phyloP scores from a whole-genome alignment of 2,329 filamentous ascomycete species.

The Mycocentrospora acerina region DNA sequence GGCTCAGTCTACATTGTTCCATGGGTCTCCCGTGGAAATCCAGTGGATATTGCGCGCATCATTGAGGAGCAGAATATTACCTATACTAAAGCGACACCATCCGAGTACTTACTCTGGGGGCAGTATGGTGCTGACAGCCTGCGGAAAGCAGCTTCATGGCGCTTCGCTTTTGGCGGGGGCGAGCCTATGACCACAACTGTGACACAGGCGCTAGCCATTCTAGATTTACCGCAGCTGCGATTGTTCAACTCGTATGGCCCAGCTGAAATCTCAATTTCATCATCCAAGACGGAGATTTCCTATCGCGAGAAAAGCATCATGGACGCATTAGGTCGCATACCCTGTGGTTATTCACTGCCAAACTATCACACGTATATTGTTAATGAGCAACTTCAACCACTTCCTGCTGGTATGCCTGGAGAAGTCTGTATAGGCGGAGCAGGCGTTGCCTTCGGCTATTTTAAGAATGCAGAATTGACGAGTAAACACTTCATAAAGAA shows the following conservation, averaged over 20 bases:
- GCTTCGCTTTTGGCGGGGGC: constrained; percentile 30
- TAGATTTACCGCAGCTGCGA: not conserved
- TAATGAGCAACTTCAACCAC: constrained; percentile 37
- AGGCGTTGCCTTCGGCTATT: constrained; percentile 35
- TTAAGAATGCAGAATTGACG: constrained; percentile 19
- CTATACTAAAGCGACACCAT: constrained; percentile 44
- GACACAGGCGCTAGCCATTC: not conserved
- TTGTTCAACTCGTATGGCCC: constrained; percentile 22
- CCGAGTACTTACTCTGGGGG: constrained; percentile 43
- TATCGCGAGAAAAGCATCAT: not conserved
- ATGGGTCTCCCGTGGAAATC: constrained; percentile 32
- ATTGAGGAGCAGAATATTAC: constrained; percentile 42
- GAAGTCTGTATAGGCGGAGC: constrained; percentile 45
- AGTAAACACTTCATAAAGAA: constrained; percentile 8
- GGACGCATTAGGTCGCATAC: not conserved
- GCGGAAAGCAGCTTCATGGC: constrained; percentile 22
- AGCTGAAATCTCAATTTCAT: constrained; percentile 8
- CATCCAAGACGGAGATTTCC: not conserved
- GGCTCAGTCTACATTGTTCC: constrained; percentile 42
- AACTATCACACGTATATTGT: constrained; percentile 40
- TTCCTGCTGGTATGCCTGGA: constrained; percentile 46
- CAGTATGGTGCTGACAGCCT: constrained; percentile 19
- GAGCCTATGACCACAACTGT: constrained; percentile 9
- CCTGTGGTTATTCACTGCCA: not conserved
- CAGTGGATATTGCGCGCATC: constrained; percentile 36